A percentile compares a stretch with the other conserved stretches of the same genome.
Evolutionary conservation across 306 rosid genomes (phyloP).

Genomic region (Cicer bijugum): DNA sequence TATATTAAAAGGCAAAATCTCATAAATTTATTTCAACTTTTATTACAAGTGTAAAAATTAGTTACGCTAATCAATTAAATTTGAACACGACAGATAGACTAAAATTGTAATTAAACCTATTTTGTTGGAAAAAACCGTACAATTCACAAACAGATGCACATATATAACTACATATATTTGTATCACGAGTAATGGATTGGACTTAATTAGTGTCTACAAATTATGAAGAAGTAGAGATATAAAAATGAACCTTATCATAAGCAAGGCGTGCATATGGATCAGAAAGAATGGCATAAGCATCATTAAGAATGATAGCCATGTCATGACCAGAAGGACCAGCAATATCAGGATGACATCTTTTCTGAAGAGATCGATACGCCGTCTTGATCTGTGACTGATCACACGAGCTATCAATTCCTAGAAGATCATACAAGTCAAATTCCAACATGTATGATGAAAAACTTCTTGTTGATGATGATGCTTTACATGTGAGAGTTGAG

Average conservation of each 20-base stretch:
- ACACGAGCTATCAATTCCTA: slow-evolving; percentile 72
- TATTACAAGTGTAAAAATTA: too few species aligned
- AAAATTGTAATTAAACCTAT: too few species aligned
- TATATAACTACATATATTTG: too few species aligned
- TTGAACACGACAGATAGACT: too few species aligned
- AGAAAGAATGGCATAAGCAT: slow-evolving; percentile 79
- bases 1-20: background rate
- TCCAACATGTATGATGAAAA: slow-evolving; percentile 45
- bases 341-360: slow-evolving; percentile 89
- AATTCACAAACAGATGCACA: too few species aligned
- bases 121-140: too few species aligned
- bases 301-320: slow-evolving; percentile 91
- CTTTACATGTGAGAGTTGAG: slow-evolving; percentile 52
- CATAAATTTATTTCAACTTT: too few species aligned
- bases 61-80: too few species aligned
- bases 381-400: slow-evolving; percentile 66
- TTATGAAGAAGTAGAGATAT: too few species aligned
- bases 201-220: too few species aligned
- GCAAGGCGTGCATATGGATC: slow-evolving; percentile 71
- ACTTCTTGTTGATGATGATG: slow-evolving; percentile 33
- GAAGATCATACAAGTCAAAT: slow-evolving; percentile 85
- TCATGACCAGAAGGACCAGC: slow-evolving; percentile 92
- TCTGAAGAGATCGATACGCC: slow-evolving; percentile 84
- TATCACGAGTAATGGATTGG: too few species aligned
- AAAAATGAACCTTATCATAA: slow-evolving; percentile 68